Percentiles rank a stretch among this genome's conserved stretches.
Evolutionary conservation across 2,329 filamentous ascomycete genomes (phyloP).

Genomic region (Cordyceps sp.): DNA sequence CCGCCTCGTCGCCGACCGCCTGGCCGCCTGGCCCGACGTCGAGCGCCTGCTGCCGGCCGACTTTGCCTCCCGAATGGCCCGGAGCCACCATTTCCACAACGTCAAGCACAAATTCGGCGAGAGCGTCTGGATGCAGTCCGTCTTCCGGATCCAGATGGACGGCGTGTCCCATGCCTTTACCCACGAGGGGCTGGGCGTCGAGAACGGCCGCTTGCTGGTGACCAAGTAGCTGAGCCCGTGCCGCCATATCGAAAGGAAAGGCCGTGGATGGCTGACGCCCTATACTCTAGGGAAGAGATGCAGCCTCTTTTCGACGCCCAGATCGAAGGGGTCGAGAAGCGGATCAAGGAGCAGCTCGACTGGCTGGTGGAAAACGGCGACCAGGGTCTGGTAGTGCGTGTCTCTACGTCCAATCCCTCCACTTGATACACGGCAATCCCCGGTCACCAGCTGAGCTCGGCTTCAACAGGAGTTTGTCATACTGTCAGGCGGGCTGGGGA

Average conservation of each 20-base stretch:
- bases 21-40: conserved; percentile 18
- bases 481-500: conserved; percentile 27
- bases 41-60: conserved; percentile 16
- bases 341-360: conserved; percentile 22
- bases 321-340: conserved; percentile 19
- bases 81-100: conserved; percentile 20
- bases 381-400: not conserved
- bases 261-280: conserved; percentile 4
- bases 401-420: not conserved
- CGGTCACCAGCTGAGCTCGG: not conserved
- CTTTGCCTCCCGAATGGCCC: conserved; percentile 18
- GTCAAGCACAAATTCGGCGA: conserved; percentile 27
- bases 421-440: not conserved
- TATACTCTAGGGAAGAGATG: conserved; percentile 19
- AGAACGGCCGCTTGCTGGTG: conserved; percentile 22
- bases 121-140: conserved; percentile 20
- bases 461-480: conserved; percentile 20
- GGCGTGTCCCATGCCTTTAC: conserved; percentile 22
- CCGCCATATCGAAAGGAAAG: too few species aligned
- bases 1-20: conserved; percentile 18
- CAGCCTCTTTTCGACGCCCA: conserved; percentile 25
- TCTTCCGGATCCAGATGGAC: conserved; percentile 25
- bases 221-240: too few species aligned
- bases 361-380: conserved; percentile 13
- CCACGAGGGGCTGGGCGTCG: conserved; percentile 19